Evolutionary conservation across 2,329 filamentous ascomycete genomes (phyloP).

Genomic region (Capronia epimyces): DNA sequence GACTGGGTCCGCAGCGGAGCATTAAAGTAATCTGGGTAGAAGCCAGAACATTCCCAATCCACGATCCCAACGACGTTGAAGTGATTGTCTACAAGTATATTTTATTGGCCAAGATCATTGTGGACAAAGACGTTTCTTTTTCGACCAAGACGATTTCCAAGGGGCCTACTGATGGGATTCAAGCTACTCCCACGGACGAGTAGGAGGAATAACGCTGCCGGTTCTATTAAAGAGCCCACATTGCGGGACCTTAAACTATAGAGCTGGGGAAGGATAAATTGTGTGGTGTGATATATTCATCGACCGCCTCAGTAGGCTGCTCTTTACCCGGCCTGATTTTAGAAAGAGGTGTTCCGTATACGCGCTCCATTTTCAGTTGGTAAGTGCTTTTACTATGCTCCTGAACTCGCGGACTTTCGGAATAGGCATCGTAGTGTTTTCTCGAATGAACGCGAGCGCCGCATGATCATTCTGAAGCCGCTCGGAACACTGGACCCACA

Average conservation of each 20-base stretch:
- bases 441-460: conserved; percentile 8
- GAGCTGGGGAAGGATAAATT: conserved; percentile 7
- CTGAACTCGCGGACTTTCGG: conserved; percentile 10
- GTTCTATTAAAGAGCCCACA: conserved; percentile 7
- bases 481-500: too few relatives aligned
- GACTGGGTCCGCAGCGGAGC: conserved; percentile 19
- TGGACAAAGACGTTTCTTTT: conserved; percentile 6
- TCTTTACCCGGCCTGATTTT: conserved; percentile 3
- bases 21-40: conserved; percentile 33
- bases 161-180: neutral
- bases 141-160: conserved; percentile 6
- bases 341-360: conserved; percentile 7
- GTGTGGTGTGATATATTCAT: conserved; percentile 6
- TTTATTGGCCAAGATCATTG: conserved; percentile 7
- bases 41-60: conserved; percentile 34
- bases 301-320: conserved; percentile 2
- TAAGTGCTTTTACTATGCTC: neutral
- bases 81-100: conserved; percentile 7
- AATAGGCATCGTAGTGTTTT: conserved; percentile 11
- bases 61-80: conserved; percentile 31
- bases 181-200: neutral
- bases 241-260: conserved; percentile 2
- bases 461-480: conserved; percentile 8
- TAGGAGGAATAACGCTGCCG: neutral
- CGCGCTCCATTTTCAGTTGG: conserved; percentile 7